Percentiles rank a stretch among this genome's conserved stretches.
Conservation (phyloP, 2,329 filamentous ascomycete species). For the Ophiostoma pallidulum region DNA sequence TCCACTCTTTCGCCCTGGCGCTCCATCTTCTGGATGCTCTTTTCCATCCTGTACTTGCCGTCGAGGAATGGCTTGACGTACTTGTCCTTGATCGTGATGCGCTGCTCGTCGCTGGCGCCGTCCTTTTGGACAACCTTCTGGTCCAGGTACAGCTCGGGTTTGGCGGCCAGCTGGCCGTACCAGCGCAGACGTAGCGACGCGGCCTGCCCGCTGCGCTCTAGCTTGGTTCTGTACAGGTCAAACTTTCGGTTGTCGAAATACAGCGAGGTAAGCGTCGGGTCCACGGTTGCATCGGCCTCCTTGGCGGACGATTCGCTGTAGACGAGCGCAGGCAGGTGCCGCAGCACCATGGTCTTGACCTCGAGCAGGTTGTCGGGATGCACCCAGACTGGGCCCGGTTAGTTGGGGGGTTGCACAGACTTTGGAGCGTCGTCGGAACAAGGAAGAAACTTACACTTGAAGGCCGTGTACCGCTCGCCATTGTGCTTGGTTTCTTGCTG, state of each 20-base stretch:
- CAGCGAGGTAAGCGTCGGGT: conserved; percentile 87
- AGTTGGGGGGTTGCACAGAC: neutral
- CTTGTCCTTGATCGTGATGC: conserved; percentile 85
- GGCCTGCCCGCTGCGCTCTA: conserved; percentile 57
- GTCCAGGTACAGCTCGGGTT: conserved; percentile 75
- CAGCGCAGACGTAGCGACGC: conserved; percentile 77
- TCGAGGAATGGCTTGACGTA: conserved; percentile 82
- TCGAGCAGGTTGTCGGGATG: conserved; percentile 92
- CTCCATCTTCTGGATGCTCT: conserved; percentile 78
- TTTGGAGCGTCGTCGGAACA: neutral
- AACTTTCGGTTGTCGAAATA: conserved; percentile 92
- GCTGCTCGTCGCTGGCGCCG: conserved; percentile 67
- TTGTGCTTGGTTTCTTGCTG: conserved; percentile 46
- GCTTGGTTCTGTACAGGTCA: conserved; percentile 76
- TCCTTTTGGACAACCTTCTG: conserved; percentile 77
- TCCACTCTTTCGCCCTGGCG: conserved; percentile 58
- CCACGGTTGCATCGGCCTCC: conserved; percentile 67
- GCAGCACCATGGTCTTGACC: conserved; percentile 90
- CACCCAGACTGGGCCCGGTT: conserved; percentile 60
- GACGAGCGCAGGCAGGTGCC: conserved; percentile 80
- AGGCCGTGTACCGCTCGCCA: conserved; percentile 68
- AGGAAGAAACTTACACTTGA: conserved; percentile 59
- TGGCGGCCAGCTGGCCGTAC: conserved; percentile 74
- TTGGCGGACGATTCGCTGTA: conserved; percentile 85
- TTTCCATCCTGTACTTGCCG: conserved; percentile 85